phyloP scores from a whole-genome alignment of 139 green algal genomes.

The Micractinium sp. region DNA sequence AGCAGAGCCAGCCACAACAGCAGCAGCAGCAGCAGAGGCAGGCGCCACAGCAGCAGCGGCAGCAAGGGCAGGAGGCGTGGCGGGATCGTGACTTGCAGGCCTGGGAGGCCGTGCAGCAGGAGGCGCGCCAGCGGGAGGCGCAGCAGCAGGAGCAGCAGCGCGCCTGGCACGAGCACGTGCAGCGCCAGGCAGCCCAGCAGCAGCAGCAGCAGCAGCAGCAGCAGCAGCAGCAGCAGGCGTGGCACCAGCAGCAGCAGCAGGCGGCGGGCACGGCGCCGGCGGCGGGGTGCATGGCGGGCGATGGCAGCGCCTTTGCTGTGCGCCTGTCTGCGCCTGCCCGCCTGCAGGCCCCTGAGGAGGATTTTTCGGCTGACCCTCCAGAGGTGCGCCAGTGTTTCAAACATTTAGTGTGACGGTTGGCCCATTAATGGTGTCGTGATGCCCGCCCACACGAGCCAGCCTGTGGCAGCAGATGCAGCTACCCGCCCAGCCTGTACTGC shows the following conservation, averaged over 20 bases:
- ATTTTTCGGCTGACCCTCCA: too few relatives aligned
- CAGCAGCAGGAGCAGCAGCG: background rate
- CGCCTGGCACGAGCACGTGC: background rate
- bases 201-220: background rate
- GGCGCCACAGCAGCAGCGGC: too few relatives aligned
- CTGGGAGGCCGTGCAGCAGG: background rate
- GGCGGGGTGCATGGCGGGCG: background rate
- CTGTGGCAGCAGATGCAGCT: too few relatives aligned
- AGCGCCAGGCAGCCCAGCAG: background rate
- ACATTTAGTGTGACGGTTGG: too few relatives aligned
- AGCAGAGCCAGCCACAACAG: background rate
- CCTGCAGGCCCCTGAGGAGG: too few relatives aligned
- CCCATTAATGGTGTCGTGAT: too few relatives aligned
- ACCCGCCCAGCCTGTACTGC: too few relatives aligned
- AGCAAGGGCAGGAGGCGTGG: too few relatives aligned
- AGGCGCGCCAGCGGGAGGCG: background rate
- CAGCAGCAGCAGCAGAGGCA: background rate
- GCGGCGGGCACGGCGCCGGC: background rate
- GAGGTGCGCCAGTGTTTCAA: too few relatives aligned
- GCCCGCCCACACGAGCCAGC: too few relatives aligned
- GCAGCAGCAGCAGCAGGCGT: background rate
- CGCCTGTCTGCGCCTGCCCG: too few relatives aligned
- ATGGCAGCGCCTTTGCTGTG: background rate
- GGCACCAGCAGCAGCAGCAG: background rate
- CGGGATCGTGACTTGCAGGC: too few relatives aligned